Evolutionary conservation across 116 monocot genomes (phyloP).

Genomic region (Zostera marina): DNA sequence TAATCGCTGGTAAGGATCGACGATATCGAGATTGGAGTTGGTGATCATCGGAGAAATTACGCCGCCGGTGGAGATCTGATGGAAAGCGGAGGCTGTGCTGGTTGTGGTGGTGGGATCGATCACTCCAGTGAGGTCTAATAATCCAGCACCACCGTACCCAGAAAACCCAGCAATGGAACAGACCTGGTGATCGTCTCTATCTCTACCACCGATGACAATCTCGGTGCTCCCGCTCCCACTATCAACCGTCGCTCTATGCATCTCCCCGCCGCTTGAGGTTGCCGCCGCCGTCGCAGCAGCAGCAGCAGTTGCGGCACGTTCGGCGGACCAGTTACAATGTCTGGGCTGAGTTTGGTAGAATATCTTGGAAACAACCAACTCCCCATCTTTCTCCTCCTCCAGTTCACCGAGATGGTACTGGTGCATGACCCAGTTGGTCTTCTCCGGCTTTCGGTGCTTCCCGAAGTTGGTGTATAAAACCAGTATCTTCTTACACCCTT

Average conservation of each 20-base stretch:
- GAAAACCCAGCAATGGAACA: constrained; percentile 19
- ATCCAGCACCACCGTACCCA: constrained; percentile 14
- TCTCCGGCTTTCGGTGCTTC: constrained; percentile 36
- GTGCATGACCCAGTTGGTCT: constrained; percentile 97
- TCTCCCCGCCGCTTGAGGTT: constrained; percentile 1
- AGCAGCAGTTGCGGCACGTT: constrained; percentile 3
- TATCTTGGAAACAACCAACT: constrained; percentile 82
- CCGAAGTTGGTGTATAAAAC: constrained; percentile 57
- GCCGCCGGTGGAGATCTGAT: constrained; percentile 41
- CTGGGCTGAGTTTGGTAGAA: constrained; percentile 95
- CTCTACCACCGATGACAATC: constrained; percentile 9
- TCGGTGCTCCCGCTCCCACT: constrained; percentile 42
- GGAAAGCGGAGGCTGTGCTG: constrained; percentile 30
- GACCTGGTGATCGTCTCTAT: constrained; percentile 17
- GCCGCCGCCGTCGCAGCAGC: constrained; percentile 9
- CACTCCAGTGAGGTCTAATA: constrained; percentile 18
- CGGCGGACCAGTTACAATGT: constrained; percentile 53
- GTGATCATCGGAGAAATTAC: constrained; percentile 29
- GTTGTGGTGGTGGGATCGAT: constrained; percentile 2
- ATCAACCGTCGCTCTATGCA: neutral
- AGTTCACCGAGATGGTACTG: constrained; percentile 83
- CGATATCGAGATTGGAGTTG: constrained; percentile 31
- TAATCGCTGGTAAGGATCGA: constrained; percentile 41
- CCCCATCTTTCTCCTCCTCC: constrained; percentile 84
- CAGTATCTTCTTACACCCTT: constrained; percentile 94